Evolutionary conservation across 352 stramenopile genomes (phyloP), one percentile per base, ranked within the genome.

Genomic region (Globisporangium nodosum): DNA sequence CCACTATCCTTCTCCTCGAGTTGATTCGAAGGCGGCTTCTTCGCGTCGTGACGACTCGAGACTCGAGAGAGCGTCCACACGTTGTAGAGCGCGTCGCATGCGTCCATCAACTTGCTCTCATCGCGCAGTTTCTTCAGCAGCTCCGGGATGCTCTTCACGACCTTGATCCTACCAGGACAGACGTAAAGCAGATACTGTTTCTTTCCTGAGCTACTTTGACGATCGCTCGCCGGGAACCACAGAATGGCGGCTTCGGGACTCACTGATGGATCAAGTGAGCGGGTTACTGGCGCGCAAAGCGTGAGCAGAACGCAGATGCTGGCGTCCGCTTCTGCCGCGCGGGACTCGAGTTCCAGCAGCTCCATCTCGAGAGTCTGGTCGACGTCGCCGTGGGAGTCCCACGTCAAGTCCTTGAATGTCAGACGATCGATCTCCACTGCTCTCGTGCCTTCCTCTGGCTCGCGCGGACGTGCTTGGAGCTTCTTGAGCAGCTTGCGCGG

Each of bases 141-240:
- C 33, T 84, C 76, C 0, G 47, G 24, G 3, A 80, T 24, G n/a
- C 21, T 81, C 53, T 81, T 86, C 8, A 88, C 70, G 39, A 90
- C 66, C 54, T 92, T 92, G 20, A 90, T 70, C 16, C 77, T 68
- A 3, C 79, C 81, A 35, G 81, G 81, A 43, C 70, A 85, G 0
- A 82, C 65, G 27, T 88, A 92, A 13, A 92, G 27, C 40, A 92
- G 49, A 47, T 74, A 74, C n/a, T 73, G 69, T 4, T 52, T 60
- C 42, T 67, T 74, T 11, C 51, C 63, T 15, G 43, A 35, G 21
- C 35, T 37, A 13, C 35, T 30, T 27, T 24, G n/a, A 13, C 45
- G 11, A 15, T 60, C 39, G 0, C 21, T 37, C 3, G 27, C 24
- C n/a, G 69, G 68, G 46, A 81, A 68, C 73, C 72, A 88, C 51